Base-by-base conservation (phyloP, 2,329 filamentous ascomycete genomes). In the Venturia asperata region DNA sequence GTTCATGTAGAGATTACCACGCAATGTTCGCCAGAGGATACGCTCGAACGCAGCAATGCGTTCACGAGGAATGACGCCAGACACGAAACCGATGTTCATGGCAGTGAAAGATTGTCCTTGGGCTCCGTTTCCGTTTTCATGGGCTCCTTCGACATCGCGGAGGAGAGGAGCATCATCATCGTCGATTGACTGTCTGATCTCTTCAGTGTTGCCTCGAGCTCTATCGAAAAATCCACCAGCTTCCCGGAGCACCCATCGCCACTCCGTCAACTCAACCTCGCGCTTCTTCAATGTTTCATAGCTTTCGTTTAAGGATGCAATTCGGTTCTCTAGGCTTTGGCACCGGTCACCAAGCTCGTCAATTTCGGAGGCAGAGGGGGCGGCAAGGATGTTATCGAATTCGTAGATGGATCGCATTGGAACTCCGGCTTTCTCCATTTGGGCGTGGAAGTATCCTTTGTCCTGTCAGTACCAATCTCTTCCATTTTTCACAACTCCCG, bases 1-100 rank as follows among this genome's bases (percentile, higher is more conserved):
- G 79, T 99, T 99, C 94, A 99, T 99, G 83, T 97, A 99, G 68
- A 99, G 81, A 77, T 99, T 99, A 72, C 94, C 94, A 76, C 94
- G 91, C 52, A 99, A 85, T 0, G 95, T 97, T 72, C 94, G 87
- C 94, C 94, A 99, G 63, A 99, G 83, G 70, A 99, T 99, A 67
- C 94, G 89, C 80, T 99, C 95, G 74, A 99, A 99, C 34, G 93
- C 90, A 17, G 88, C 92, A 67, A 99, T 93, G 62, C 93, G 87
- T 74, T 97, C 93, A 64, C 94, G 87, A 45, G 90, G 86, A 71
- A 99, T 97, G 71, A 97, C 94, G 77, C 94, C 94, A 64, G 94
- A 90, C 64, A 99, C 93, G 72, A 99, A 99, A 11, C 94, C 94
- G 74, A 99, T 99, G 79, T 97, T 97, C 90, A 97, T 96, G 68